A percentile compares a stretch with the other conserved stretches of the same genome.
Evolutionary conservation across 768 basidiomycete species (phyloP).

Genomic region (Collybia nuda): DNA sequence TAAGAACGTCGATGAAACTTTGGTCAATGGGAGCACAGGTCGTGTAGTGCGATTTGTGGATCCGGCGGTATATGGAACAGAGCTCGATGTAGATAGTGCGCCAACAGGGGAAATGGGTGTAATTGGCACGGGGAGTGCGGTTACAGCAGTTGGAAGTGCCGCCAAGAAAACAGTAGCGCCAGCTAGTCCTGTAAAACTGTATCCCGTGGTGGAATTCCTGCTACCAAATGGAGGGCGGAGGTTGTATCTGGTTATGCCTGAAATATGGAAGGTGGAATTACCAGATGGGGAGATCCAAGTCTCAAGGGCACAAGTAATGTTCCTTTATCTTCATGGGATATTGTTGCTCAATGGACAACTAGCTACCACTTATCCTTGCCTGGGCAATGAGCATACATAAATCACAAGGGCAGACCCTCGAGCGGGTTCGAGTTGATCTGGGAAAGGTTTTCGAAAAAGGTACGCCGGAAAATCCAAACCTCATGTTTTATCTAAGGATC

Average conservation of each 20-base stretch:
- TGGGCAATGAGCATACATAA: constrained; percentile 99
- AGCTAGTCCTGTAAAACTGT: constrained; percentile 24
- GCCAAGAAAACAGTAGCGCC: constrained; percentile 24
- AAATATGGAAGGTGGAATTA: constrained; percentile 84
- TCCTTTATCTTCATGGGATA: not conserved
- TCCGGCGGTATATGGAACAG: constrained; percentile 43
- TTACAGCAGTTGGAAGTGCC: constrained; percentile 14
- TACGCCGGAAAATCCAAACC: constrained; percentile 20
- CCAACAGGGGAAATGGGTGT: constrained; percentile 25
- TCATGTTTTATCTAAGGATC: not conserved
- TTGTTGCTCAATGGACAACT: constrained; percentile 2
- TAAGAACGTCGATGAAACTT: constrained; percentile 87
- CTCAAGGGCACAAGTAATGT: constrained; percentile 71
- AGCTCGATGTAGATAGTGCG: constrained; percentile 27
- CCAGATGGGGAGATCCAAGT: constrained; percentile 87
- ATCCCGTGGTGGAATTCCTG: constrained; percentile 80
- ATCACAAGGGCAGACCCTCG: constrained; percentile 94
- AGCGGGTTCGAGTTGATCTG: constrained; percentile 93
- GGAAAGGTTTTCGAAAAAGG: constrained; percentile 93
- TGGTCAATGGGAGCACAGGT: constrained; percentile 96
- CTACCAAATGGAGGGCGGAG: constrained; percentile 56
- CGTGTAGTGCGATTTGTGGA: constrained; percentile 75
- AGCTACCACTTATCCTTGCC: constrained; percentile 86
- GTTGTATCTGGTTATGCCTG: constrained; percentile 61
- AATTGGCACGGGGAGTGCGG: constrained; percentile 27